phyloP scores from a whole-genome alignment of 2,329 filamentous ascomycete species.

The Aspergillus oerlinghausenensis region DNA sequence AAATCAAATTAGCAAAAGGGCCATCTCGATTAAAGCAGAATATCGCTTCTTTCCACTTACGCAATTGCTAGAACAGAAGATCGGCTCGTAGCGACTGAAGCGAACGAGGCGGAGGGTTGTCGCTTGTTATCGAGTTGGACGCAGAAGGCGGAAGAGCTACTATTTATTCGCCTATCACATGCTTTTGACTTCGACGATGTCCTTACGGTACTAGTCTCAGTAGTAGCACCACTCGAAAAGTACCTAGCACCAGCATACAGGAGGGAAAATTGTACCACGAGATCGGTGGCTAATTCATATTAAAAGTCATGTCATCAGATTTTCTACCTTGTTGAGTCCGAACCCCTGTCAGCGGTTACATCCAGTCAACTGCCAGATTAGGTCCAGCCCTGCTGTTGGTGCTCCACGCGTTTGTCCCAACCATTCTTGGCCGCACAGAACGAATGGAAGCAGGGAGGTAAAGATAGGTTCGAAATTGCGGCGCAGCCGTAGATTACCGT shows the following conservation, averaged over 20 bases:
- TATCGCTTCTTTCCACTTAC: background rate
- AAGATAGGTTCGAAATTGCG: background rate
- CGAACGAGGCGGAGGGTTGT: background rate
- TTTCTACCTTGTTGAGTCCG: background rate
- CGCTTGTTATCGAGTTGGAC: slow-evolving; percentile 8
- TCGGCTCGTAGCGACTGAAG: background rate
- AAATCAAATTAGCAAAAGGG: background rate
- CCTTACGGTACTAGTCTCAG: too few species aligned
- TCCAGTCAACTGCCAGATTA: background rate
- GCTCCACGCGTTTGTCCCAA: background rate
- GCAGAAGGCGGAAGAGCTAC: slow-evolving; percentile 8
- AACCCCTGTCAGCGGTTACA: background rate
- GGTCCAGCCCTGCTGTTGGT: background rate
- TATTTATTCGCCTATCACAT: slow-evolving; percentile 20
- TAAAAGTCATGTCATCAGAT: background rate
- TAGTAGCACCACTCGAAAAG: background rate
- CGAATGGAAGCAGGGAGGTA: background rate
- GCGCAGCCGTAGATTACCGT: background rate
- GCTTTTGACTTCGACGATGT: slow-evolving; percentile 3
- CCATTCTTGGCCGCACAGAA: background rate
- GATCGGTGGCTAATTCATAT: background rate
- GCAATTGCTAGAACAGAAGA: background rate
- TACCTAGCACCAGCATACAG: background rate
- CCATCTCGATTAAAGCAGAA: background rate
- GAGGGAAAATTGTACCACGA: background rate